Evolutionary conservation across 2,329 filamentous ascomycete genomes (phyloP), one percentile per base, ranked within the genome.

Genomic region (Calycina marina): DNA sequence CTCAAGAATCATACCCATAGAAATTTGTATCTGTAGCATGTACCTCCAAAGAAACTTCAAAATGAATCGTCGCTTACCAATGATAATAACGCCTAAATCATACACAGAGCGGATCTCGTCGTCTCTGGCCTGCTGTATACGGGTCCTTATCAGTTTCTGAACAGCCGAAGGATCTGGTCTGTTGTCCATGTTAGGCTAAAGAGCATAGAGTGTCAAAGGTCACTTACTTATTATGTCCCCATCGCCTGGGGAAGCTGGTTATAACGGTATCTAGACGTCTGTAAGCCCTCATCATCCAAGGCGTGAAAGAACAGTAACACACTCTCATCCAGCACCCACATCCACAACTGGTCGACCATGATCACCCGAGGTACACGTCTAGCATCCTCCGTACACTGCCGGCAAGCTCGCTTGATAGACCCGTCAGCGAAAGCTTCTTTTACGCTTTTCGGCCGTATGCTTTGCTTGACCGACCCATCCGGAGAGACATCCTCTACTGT

Each of bases 331-430:
- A 59, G 36, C 25, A 59, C 49, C 51, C 54, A 59, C 45, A 60
- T 44, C 56, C 56, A 60, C 0, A 59, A 46, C 31, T 60, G 56
- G 22, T 60, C 57, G 2, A 58, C 56, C 57, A 59, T 60, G 4
- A 59, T 34, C 1, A 58, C 34, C 12, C 31, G 16, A 10, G 37
- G 28, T 17, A 20, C 33, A 8, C 22, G 22, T 3, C 27, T 16
- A 14, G 31, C 28, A 13, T 33, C 32, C 28, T 25, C 28, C 13
- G 14, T 11, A 11, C 22, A 32, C 17, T 26, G 13, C 10, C 26
- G 12, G n/a, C 30, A 32, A 5, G 16, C 30, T 5, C n/a, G 3
- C 14, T 32, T 14, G 10, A 12, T 13, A 8, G 8, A 8, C 8
- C n/a, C 8, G 8, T 24, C n/a, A n/a, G 20, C n/a, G 20, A 8